Percentiles rank a stretch among this genome's conserved stretches.
Conservation (phyloP, 2,329 filamentous ascomycete genomes). For the Incumbomyces lentus region DNA sequence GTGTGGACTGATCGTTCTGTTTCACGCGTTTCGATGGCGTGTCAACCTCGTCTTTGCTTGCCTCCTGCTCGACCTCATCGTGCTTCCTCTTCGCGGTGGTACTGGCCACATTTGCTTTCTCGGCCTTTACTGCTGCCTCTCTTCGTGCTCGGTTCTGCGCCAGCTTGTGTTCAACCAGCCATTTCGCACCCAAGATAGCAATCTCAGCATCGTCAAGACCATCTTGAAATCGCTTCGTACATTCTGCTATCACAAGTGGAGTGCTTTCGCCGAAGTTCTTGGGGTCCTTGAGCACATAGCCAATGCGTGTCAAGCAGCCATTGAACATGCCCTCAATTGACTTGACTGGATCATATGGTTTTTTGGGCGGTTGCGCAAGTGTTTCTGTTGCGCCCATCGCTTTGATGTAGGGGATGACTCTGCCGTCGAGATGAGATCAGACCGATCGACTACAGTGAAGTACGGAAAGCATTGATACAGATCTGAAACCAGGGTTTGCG, state of each 20-base stretch:
- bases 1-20: slow-evolving; percentile 6
- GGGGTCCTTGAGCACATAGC: slow-evolving; percentile 20
- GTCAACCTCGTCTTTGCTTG: slow-evolving; percentile 7
- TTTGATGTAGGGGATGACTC: background rate
- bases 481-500: too few species aligned
- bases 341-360: slow-evolving; percentile 19
- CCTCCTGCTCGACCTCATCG: slow-evolving; percentile 10
- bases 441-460: background rate
- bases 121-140: slow-evolving; percentile 14
- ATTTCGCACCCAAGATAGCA: slow-evolving; percentile 21
- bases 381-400: background rate
- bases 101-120: slow-evolving; percentile 14
- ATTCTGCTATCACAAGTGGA: slow-evolving; percentile 18
- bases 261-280: slow-evolving; percentile 18
- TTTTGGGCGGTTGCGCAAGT: slow-evolving; percentile 2
- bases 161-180: slow-evolving; percentile 20
- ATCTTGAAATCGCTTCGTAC: slow-evolving; percentile 20
- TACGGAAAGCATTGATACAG: too few species aligned
- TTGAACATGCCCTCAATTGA: slow-evolving; percentile 21
- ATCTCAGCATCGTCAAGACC: slow-evolving; percentile 21
- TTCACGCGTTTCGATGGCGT: slow-evolving; percentile 18
- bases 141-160: slow-evolving; percentile 15
- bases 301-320: slow-evolving; percentile 20
- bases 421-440: background rate
- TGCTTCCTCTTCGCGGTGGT: slow-evolving; percentile 16